Base-by-base conservation (phyloP, 139 green algal genomes). In the Chlamydomonas incerta region DNA sequence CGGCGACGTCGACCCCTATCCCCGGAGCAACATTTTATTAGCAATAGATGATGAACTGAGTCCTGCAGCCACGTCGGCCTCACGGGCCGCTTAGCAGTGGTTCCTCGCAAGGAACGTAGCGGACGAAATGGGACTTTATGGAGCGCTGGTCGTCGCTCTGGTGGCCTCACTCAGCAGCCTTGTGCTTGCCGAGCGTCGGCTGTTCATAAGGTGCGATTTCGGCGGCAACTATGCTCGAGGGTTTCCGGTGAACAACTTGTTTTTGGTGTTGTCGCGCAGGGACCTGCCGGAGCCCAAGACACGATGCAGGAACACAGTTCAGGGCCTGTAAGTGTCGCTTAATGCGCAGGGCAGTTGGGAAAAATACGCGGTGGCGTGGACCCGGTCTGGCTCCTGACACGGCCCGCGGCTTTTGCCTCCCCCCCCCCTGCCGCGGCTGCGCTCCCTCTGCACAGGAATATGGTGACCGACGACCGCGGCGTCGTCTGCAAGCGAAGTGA, bases 391-490 rank as follows among this genome's bases (percentile, higher is more conserved):
- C 29, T 71, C 13, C n/a, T 41, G 65, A 46, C 31, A 8, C 24
- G 65, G n/a, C n/a, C 65, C 65, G n/a, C n/a, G n/a, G n/a, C n/a
- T n/a, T n/a, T n/a, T n/a, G n/a, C n/a, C n/a, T n/a, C n/a, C n/a
- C n/a, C n/a, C n/a, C n/a, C n/a, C n/a, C n/a, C 41, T 50, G 41
- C 6, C 41, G 41, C 8, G 41, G 8, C 41, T 50, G 41, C 8
- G 41, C 50, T 3, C 10, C 35, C 69, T 35, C 80, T 28, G 29
- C 74, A 70, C 82, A 92, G 94, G 60, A 87, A 71, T 26, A 72
- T 63, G 8, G 66, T 96, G 0, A 65, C 95, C 1, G 95, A 98
- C 76, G 91, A 94, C 62, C 65, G 72, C 18, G 95, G 95, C 21
- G 83, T 88, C 0, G 69, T 97, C 11, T 98, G 95, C 85, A 65